A percentile compares a stretch with the other conserved stretches of the same genome.
These are phyloP conservation scores for Colletotrichum chrysophilum DNA, from an alignment of 2,329 filamentous ascomycete species.

Conservation along the genomic window DNA sequence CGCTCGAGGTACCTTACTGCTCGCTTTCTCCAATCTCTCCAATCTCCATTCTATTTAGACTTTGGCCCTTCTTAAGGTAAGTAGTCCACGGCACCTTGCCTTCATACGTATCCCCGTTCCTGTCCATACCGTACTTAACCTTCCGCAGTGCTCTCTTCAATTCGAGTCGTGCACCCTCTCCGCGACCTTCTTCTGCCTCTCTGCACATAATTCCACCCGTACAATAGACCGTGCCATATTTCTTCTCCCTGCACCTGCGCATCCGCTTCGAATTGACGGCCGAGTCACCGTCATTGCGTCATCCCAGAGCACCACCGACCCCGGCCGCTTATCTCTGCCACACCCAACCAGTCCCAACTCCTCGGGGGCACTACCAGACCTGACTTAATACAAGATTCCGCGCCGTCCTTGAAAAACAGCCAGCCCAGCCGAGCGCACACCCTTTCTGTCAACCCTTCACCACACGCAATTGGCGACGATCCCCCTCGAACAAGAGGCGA, in stretches of 20 bases:
- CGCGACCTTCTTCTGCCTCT: neutral
- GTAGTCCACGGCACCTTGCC: neutral
- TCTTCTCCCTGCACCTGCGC: neutral
- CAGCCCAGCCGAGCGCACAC: neutral
- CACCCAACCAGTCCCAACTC: neutral
- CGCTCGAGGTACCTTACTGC: neutral
- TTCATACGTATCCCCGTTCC: neutral
- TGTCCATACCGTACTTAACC: neutral
- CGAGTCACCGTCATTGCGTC: conserved; percentile 19
- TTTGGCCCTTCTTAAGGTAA: conserved; percentile 6
- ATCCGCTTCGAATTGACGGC: neutral
- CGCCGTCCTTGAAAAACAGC: neutral
- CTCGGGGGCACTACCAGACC: neutral
- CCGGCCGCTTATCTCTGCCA: conserved; percentile 11
- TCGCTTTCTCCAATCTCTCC: neutral
- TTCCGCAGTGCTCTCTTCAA: neutral
- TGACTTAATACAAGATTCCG: conserved; percentile 13
- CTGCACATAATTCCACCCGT: neutral
- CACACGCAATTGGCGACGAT: conserved; percentile 9
- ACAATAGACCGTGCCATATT: neutral
- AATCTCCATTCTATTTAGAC: conserved; percentile 18
- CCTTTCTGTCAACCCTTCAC: neutral
- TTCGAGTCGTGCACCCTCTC: neutral
- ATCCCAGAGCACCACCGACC: neutral
- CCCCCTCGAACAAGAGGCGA: neutral